A percentile compares a stretch with the other conserved stretches of the same genome.
phyloP scores from a whole-genome alignment of 805 yeast species.

The Millerozyma miso region DNA sequence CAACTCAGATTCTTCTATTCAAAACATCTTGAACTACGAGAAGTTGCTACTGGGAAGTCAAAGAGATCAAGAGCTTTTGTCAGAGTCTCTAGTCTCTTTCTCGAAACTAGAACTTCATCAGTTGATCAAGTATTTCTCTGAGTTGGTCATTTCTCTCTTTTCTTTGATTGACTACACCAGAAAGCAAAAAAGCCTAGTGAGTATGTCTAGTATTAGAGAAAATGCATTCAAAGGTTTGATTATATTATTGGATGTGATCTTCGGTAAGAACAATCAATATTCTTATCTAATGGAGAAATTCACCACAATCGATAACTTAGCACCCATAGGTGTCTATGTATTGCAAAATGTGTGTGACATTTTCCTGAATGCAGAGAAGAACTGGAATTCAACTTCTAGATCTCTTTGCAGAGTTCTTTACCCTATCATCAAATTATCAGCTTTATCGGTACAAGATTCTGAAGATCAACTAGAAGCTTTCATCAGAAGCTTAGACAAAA shows the following conservation, averaged over 20 bases:
- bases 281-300: constrained; percentile 53
- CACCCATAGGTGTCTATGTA: constrained; percentile 50
- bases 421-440: constrained; percentile 42
- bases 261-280: constrained; percentile 65
- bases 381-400: constrained; percentile 62
- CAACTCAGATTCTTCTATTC: constrained; percentile 55
- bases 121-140: constrained; percentile 59
- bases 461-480: constrained; percentile 19
- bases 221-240: constrained; percentile 52
- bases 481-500: constrained; percentile 28
- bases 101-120: constrained; percentile 52
- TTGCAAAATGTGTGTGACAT: constrained; percentile 43
- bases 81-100: constrained; percentile 45
- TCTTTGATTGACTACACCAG: constrained; percentile 25
- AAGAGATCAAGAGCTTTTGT: constrained; percentile 40
- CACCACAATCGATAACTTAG: constrained; percentile 34
- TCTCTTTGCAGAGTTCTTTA: constrained; percentile 59
- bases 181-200: constrained; percentile 18
- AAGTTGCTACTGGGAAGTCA: constrained; percentile 40
- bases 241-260: constrained; percentile 55
- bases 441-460: constrained; percentile 18
- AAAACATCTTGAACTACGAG: constrained; percentile 52
- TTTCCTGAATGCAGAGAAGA: constrained; percentile 45
- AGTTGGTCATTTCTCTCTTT: constrained; percentile 39
- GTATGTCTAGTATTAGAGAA: constrained; percentile 29